Evolutionary conservation across 108 stramenopile species (phyloP).

Genomic region (Conticribra weissflogii): DNA sequence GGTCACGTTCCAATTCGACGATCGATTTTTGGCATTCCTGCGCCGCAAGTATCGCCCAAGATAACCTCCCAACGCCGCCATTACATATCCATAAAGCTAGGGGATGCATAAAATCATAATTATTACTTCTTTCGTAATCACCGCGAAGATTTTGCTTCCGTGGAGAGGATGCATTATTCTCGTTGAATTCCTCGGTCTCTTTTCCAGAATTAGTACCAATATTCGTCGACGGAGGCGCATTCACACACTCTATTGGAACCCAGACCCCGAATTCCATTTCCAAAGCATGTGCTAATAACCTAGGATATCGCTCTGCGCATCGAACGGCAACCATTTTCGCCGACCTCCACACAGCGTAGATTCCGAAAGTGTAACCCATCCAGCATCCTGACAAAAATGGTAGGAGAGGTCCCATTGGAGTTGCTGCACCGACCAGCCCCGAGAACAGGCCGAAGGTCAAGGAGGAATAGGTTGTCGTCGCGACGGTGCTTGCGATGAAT

Average conservation of each 20-base stretch:
- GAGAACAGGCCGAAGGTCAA: slow-evolving; percentile 6
- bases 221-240: neutral
- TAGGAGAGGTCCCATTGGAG: neutral
- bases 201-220: too few relatives aligned
- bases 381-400: neutral
- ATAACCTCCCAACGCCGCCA: neutral
- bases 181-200: too few relatives aligned
- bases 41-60: neutral
- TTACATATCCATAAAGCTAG: neutral
- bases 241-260: neutral
- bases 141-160: too few relatives aligned
- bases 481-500: slow-evolving; percentile 2
- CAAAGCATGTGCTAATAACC: neutral
- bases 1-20: neutral
- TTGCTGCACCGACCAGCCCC: neutral
- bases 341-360: neutral
- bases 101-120: neutral
- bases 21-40: neutral
- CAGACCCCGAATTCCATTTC: neutral
- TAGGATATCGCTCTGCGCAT: neutral
- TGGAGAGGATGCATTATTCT: too few relatives aligned
- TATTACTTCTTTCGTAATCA: neutral
- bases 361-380: neutral
- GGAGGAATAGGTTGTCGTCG: slow-evolving; percentile 4
- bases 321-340: neutral